Conservation (phyloP, 768 basidiomycete species). For the Pleurotus pulmonarius region DNA sequence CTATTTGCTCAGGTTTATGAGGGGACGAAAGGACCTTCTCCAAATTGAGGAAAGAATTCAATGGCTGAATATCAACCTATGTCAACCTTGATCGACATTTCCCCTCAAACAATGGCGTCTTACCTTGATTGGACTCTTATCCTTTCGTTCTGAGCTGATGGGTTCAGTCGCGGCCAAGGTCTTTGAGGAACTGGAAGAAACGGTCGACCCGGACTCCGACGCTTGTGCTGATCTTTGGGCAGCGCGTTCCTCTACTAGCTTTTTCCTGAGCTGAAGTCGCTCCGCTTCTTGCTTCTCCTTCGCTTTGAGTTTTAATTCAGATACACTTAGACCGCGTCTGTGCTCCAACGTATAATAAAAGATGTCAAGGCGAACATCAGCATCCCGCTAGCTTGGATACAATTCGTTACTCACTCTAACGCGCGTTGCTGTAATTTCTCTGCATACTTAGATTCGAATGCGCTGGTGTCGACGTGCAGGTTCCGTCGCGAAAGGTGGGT, state of each 20-base stretch:
- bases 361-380: slow-evolving; percentile 17
- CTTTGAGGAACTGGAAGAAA: slow-evolving; percentile 12
- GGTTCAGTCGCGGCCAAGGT: slow-evolving; percentile 1
- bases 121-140: slow-evolving; percentile 68
- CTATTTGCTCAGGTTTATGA: slow-evolving; percentile 71
- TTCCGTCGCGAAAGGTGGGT: neutral
- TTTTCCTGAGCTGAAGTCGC: slow-evolving; percentile 18
- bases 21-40: slow-evolving; percentile 60
- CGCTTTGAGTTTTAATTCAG: slow-evolving; percentile 30
- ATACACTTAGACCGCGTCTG: slow-evolving; percentile 42
- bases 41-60: slow-evolving; percentile 79
- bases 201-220: neutral
- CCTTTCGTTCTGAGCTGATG: slow-evolving; percentile 37
- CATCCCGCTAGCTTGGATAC: slow-evolving; percentile 12
- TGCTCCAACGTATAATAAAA: slow-evolving; percentile 7
- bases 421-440: slow-evolving; percentile 65
- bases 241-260: slow-evolving; percentile 10
- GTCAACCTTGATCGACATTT: slow-evolving; percentile 5
- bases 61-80: slow-evolving; percentile 48
- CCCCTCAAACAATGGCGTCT: slow-evolving; percentile 12
- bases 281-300: slow-evolving; percentile 24
- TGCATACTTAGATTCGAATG: slow-evolving; percentile 54
- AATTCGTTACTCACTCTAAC: slow-evolving; percentile 45
- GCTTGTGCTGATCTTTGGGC: slow-evolving; percentile 10
- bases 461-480: slow-evolving; percentile 5